Percentiles rank a stretch among this genome's conserved stretches.
Evolutionary conservation across 1,284 basidiomycete species (phyloP).

Genomic region (Tausonia pullulans): DNA sequence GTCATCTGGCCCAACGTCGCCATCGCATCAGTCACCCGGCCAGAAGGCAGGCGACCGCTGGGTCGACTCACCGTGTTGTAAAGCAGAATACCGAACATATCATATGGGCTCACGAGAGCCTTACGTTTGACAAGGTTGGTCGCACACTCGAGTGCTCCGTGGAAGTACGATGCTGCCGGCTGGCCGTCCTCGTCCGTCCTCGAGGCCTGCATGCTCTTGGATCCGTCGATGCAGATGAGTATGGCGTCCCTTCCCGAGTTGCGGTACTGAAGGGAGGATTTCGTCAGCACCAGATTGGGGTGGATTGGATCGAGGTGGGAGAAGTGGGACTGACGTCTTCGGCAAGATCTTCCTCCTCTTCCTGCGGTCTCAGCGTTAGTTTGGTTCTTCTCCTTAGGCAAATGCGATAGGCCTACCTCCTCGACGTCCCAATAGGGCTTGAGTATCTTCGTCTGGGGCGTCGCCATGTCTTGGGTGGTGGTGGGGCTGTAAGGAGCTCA

Average conservation of each 20-base stretch:
- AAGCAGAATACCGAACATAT: constrained; percentile 76
- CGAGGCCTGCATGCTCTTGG: constrained; percentile 70
- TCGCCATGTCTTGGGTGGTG: too few species aligned
- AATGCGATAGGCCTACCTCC: too few species aligned
- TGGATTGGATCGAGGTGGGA: too few species aligned
- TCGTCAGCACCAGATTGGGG: too few species aligned
- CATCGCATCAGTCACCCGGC: neutral
- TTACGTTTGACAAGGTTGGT: constrained; percentile 79
- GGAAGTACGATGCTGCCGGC: constrained; percentile 28
- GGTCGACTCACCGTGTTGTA: constrained; percentile 70
- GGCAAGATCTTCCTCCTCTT: neutral
- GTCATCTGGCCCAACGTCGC: neutral
- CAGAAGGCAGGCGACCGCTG: neutral
- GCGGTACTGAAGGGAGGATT: too few species aligned
- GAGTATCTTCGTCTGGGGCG: too few species aligned
- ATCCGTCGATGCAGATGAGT: constrained; percentile 87
- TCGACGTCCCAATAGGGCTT: too few species aligned
- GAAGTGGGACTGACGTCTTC: too few species aligned
- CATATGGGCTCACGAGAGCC: constrained; percentile 72
- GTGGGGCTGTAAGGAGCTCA: too few species aligned
- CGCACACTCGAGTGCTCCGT: constrained; percentile 63
- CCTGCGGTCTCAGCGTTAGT: neutral
- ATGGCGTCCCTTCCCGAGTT: constrained; percentile 53
- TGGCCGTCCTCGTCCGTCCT: constrained; percentile 31
- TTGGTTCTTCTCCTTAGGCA: neutral